phyloP scores from a whole-genome alignment of 2,329 filamentous ascomycete genomes.

The Aplosporella prunicola region DNA sequence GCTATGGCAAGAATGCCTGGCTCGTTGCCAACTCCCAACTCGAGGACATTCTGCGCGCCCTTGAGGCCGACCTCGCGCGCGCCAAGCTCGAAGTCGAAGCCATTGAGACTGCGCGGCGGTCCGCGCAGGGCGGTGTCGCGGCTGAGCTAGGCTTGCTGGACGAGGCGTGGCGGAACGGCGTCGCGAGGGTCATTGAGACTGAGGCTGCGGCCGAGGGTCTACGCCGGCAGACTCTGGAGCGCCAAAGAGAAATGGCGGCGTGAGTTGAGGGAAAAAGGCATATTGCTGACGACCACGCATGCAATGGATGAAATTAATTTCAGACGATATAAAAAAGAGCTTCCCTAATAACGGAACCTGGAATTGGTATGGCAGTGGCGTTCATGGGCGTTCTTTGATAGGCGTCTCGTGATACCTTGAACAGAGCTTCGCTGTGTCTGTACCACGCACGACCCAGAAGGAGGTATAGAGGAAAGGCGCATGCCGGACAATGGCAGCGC shows the following conservation, averaged over 20 bases:
- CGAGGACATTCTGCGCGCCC: conserved; percentile 57
- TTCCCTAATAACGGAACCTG: too few relatives aligned
- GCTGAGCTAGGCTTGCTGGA: conserved; percentile 68
- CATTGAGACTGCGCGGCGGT: conserved; percentile 60
- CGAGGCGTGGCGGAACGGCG: conserved; percentile 67
- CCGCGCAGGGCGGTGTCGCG: conserved; percentile 58
- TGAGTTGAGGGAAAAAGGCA: too few relatives aligned
- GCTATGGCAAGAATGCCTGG: conserved; percentile 84
- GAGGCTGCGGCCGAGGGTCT: conserved; percentile 74
- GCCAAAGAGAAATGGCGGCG: conserved; percentile 17
- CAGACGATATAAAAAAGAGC: too few relatives aligned
- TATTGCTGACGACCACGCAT: too few relatives aligned
- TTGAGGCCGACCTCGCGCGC: conserved; percentile 67
- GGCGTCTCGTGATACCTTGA: too few relatives aligned
- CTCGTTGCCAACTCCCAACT: conserved; percentile 72
- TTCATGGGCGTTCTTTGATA: too few relatives aligned
- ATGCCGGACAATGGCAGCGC: too few relatives aligned
- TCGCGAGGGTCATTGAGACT: conserved; percentile 74
- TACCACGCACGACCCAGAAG: too few relatives aligned
- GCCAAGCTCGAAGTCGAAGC: conserved; percentile 61
- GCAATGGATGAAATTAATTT: too few relatives aligned
- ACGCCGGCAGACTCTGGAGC: conserved; percentile 29
- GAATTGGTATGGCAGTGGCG: too few relatives aligned
- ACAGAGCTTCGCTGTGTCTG: too few relatives aligned
- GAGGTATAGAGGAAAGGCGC: too few relatives aligned